These are phyloP conservation scores for Paramecium tetraurelia DNA, from an alignment of 73 alveolate species.

Conservation along the genomic window DNA sequence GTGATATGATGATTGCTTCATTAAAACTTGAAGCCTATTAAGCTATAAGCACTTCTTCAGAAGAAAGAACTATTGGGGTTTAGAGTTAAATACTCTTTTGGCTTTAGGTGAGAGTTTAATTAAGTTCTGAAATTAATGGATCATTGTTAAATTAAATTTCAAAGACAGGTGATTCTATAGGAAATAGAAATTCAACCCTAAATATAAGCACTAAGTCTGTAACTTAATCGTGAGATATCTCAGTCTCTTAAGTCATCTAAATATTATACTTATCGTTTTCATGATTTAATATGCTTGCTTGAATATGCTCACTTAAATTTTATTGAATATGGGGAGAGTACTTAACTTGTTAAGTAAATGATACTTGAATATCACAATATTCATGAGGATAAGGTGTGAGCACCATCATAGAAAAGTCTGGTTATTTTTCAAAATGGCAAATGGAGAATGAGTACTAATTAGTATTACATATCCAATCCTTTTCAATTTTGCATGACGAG, in stretches of 20 bases:
- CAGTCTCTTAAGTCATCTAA: neutral
- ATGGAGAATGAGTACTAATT: neutral
- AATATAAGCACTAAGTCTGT: neutral
- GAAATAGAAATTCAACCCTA: neutral
- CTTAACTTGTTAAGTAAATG: neutral
- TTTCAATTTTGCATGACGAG: neutral
- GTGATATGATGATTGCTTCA: neutral
- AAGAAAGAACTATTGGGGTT: neutral
- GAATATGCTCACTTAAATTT: neutral
- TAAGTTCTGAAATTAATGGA: neutral
- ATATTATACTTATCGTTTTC: neutral
- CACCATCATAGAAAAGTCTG: neutral
- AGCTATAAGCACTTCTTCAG: neutral
- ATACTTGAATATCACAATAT: neutral
- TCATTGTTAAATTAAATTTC: neutral
- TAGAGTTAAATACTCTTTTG: neutral
- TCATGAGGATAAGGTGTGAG: neutral
- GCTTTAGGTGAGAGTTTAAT: neutral
- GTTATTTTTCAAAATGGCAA: neutral
- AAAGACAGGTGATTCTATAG: neutral
- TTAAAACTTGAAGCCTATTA: neutral
- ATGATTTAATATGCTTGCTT: neutral
- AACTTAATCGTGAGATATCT: neutral
- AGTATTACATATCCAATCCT: neutral
- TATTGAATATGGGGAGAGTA: neutral